These are phyloP conservation scores for Collybia sordida DNA, from an alignment of 768 basidiomycete genomes.

Conservation along the genomic window DNA sequence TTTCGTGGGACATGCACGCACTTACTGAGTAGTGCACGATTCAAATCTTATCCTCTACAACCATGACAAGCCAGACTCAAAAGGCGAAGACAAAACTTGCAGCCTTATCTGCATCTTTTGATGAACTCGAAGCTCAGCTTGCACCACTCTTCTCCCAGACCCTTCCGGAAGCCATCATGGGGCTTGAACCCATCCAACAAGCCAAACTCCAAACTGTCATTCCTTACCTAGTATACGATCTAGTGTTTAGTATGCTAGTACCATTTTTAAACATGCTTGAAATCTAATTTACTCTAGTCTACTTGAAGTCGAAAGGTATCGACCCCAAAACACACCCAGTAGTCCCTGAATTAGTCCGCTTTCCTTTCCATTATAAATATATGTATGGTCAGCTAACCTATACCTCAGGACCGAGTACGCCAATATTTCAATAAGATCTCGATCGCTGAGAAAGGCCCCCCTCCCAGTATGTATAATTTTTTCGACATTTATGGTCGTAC, in stretches of 20 bases:
- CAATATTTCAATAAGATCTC: constrained; percentile 85
- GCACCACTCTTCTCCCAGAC: constrained; percentile 67
- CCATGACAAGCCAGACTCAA: constrained; percentile 47
- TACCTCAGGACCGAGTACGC: constrained; percentile 64
- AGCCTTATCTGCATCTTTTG: constrained; percentile 55
- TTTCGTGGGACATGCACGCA: background rate
- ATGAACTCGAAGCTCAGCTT: constrained; percentile 65
- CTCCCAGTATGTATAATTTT: constrained; percentile 41
- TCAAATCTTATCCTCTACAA: background rate
- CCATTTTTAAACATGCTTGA: constrained; percentile 1
- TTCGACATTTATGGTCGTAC: constrained; percentile 1
- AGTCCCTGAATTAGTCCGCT: constrained; percentile 63
- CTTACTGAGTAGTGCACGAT: background rate
- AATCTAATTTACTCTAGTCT: constrained; percentile 47
- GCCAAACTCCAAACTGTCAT: constrained; percentile 78
- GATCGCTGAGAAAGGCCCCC: constrained; percentile 62
- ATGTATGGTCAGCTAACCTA: background rate
- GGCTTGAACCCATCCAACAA: constrained; percentile 72
- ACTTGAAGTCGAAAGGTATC: constrained; percentile 76
- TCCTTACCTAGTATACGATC: constrained; percentile 83
- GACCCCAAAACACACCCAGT: constrained; percentile 81
- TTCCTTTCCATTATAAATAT: constrained; percentile 1
- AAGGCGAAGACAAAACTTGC: constrained; percentile 48
- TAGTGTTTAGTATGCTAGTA: constrained; percentile 69
- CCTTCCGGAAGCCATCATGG: constrained; percentile 63